Evolutionary conservation across 2,329 filamentous ascomycete genomes (phyloP), one percentile per base, ranked within the genome.

Genomic region (Scedosporium dehoogii): DNA sequence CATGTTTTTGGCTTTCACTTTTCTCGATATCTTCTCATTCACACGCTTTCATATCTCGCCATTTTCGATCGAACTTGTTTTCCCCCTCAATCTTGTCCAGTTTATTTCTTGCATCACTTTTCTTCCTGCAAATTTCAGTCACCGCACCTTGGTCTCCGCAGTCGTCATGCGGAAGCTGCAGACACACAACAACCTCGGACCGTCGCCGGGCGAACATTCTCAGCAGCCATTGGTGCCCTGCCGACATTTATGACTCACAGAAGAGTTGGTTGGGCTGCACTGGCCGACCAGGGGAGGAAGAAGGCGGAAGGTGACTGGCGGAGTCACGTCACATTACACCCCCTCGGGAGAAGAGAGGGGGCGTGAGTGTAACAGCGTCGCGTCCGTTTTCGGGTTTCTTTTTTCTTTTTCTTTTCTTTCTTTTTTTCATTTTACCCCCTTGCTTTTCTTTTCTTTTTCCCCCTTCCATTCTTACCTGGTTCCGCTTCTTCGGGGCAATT

Each of bases 241-340:
- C 51, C 23, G 51, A 55, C 51, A 23, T 55, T 55, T 55, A 55
- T 55, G 51, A 55, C 51, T 55, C 51, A 55, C 51, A 55, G 51
- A 18, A 21, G 23, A 55, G n/a, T n/a, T 55, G 51, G 51, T 55
- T 25, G 51, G 51, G 51, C 51, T 23, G 51, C 51, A 23, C 16
- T 55, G 51, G 51, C 21, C 21, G 51, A 27, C 10, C 12, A 23
- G 51, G 23, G 51, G 7, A 55, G 51, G 51, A 14, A 12, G 16
- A 55, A 27, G 44, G 33, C 33, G 33, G 33, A 38, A 18, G 51
- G 51, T 55, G 51, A 55, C 51, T 55, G 51, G 51, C 9, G 51
- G 51, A 25, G 51, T 55, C 51, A 55, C 51, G 51, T 55, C 51
- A 55, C 51, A 55, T 55, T 23, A 55, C 51, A 23, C 51, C 51